Conservation (phyloP, 2,329 filamentous ascomycete genomes). For the Arthrobotrys sinensis region DNA sequence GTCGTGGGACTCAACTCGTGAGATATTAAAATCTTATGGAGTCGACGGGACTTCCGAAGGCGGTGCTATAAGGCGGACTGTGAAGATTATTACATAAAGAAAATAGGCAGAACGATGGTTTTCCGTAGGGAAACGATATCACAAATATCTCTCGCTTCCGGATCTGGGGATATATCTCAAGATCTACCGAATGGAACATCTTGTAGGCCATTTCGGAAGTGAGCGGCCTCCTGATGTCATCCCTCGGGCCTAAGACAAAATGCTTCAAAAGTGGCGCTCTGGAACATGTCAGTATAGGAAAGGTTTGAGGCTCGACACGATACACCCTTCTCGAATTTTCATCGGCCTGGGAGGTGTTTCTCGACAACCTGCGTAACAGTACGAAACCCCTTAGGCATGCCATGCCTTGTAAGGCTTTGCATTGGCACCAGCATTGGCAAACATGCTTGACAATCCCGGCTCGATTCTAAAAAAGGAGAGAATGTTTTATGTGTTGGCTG, state of each 20-base stretch:
- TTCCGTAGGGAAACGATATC: conserved; percentile 21
- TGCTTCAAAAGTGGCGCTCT: no score
- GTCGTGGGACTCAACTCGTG: not conserved
- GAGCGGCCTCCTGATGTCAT: no score
- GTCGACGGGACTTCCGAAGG: conserved; percentile 39
- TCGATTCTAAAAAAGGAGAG: not conserved
- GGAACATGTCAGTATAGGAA: no score
- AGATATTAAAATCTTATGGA: conserved; percentile 8
- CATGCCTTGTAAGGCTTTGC: conserved; percentile 29
- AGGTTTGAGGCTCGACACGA: no score
- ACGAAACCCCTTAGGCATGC: conserved; percentile 15
- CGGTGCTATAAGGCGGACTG: conserved; percentile 40
- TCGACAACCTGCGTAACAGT: not conserved
- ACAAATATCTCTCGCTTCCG: not conserved
- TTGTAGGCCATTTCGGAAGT: no score
- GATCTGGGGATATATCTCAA: not conserved
- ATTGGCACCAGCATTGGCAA: not conserved
- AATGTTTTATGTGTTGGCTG: no score
- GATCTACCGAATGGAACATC: not conserved
- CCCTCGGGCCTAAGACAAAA: no score
- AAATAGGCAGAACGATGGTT: conserved; percentile 14
- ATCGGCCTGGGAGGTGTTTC: not conserved
- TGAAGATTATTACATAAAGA: conserved; percentile 1
- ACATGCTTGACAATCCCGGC: not conserved
- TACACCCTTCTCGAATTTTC: not conserved